Evolutionary conservation across 2,329 filamentous ascomycete species (phyloP).

Genomic region (Botryotinia calthae): DNA sequence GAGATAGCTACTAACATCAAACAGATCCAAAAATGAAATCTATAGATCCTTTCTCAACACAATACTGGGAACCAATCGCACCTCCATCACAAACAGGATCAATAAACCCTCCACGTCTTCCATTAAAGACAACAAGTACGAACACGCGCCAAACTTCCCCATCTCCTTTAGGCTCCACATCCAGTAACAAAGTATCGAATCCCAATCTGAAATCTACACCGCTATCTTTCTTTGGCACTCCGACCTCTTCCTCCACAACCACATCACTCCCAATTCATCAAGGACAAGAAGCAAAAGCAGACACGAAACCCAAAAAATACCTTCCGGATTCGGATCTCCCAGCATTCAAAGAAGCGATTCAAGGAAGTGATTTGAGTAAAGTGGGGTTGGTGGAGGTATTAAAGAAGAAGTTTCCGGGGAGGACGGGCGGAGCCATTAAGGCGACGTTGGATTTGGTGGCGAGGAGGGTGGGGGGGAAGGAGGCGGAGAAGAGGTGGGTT

Average conservation of each 20-base stretch:
- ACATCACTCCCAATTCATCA: not conserved
- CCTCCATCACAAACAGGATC: constrained; percentile 14
- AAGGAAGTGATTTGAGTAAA: constrained; percentile 71
- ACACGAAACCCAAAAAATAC: constrained; percentile 33
- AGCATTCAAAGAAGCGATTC: constrained; percentile 65
- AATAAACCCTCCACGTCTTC: constrained; percentile 41
- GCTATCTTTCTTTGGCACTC: not conserved
- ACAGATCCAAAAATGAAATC: constrained; percentile 44
- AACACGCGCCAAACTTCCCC: constrained; percentile 24
- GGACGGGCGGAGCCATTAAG: constrained; percentile 68
- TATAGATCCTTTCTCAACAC: constrained; percentile 81
- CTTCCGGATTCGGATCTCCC: constrained; percentile 32
- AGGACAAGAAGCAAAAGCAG: not conserved
- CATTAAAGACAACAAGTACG: constrained; percentile 36
- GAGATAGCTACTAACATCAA: constrained; percentile 13
- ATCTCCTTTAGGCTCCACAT: not conserved
- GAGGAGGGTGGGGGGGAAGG: constrained; percentile 57
- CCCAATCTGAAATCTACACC: not conserved
- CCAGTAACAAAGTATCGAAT: not conserved
- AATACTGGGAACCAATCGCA: constrained; percentile 63
- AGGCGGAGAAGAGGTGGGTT: constrained; percentile 35
- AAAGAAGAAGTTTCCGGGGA: constrained; percentile 70
- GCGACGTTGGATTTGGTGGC: constrained; percentile 67
- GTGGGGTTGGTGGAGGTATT: constrained; percentile 71
- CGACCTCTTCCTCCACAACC: not conserved